Base-by-base conservation (phyloP, 164 flowering plant species). In the Umbilicus rupestris region DNA sequence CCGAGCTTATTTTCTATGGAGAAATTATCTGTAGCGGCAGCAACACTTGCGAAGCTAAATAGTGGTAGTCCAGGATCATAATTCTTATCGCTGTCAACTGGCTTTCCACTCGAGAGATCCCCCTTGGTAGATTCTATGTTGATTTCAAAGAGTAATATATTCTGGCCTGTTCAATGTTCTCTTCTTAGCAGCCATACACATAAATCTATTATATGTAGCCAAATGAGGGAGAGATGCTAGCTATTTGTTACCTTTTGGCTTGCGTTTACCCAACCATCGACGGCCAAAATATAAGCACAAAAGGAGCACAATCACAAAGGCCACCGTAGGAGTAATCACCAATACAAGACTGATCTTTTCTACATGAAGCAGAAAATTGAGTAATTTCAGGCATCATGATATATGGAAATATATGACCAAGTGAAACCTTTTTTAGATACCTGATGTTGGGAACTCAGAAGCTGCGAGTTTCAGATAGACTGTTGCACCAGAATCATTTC, bases 1-100 rank as follows among this genome's bases (percentile, higher is more conserved):
- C 71, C 71, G 46, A 69, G 59, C 44, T 69, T 62, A 22, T 68
- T 68, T 22, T 39, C 35, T 17, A 17, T 3, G 17, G 65, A 58
- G 44, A 71, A 71, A 45, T 66, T 66, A 19, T 55, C n/a, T 39
- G 69, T 71, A 29, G 69, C 69, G 0, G 33, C 20, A 11, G 69
- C 44, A 20, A 71, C 60, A 31, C 68, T 59, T 64, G 11, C 42
- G 17, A 71, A 59, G n/a, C 58, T 57, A 66, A 65, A 71, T 28
- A 20, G 39, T 5, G 69, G 69, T 15, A 71, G 46, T 6, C 66
- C 73, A 9, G 63, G 29, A n/a, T 70, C 72, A 49, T 37, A 49
- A 4, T 64, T 50, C 31, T 42, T 64, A n/a, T 41, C 30, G 15
- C 29, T 15, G n/a, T 37, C 45, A 16, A 41, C 30, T 46, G 55